Evolutionary conservation across 371 early-diverging fungal species (phyloP).

Genomic region (Amoeboaphelidium protococcarum): DNA sequence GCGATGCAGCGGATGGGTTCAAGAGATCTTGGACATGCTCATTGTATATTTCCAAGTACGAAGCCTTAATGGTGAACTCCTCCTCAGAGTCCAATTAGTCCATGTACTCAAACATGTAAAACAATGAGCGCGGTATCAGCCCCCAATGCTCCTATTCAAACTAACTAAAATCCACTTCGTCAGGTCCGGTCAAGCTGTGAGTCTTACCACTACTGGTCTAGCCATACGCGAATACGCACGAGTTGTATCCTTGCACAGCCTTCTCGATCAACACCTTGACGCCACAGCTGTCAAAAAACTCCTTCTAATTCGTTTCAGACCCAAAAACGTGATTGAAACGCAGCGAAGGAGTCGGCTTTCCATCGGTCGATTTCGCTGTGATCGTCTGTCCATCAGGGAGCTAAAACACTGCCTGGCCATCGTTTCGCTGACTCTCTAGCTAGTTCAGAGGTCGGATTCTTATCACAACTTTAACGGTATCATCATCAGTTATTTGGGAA

Average conservation of each 20-base stretch:
- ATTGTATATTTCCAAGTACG: constrained; percentile 34
- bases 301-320: constrained; percentile 6
- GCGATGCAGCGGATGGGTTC: constrained; percentile 8
- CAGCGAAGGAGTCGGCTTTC: constrained; percentile 1
- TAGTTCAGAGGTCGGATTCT: not conserved
- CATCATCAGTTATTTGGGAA: too few species aligned
- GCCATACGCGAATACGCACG: constrained; percentile 25
- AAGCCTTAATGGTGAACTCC: constrained; percentile 10
- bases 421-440: not conserved
- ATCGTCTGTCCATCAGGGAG: not conserved
- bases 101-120: constrained; percentile 11
- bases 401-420: not conserved
- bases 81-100: not conserved
- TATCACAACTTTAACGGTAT: not conserved
- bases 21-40: constrained; percentile 25
- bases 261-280: constrained; percentile 11
- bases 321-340: constrained; percentile 14
- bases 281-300: constrained; percentile 16
- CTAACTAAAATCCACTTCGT: constrained; percentile 3
- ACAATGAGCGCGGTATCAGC: constrained; percentile 18
- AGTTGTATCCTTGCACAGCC: constrained; percentile 20
- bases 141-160: constrained; percentile 8
- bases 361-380: not conserved
- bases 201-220: constrained; percentile 47
- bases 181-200: constrained; percentile 28